Percentiles rank a stretch among this genome's conserved stretches.
Evolutionary conservation across 2,329 filamentous ascomycete species (phyloP).

Genomic region (Sclerotinia subarctica): DNA sequence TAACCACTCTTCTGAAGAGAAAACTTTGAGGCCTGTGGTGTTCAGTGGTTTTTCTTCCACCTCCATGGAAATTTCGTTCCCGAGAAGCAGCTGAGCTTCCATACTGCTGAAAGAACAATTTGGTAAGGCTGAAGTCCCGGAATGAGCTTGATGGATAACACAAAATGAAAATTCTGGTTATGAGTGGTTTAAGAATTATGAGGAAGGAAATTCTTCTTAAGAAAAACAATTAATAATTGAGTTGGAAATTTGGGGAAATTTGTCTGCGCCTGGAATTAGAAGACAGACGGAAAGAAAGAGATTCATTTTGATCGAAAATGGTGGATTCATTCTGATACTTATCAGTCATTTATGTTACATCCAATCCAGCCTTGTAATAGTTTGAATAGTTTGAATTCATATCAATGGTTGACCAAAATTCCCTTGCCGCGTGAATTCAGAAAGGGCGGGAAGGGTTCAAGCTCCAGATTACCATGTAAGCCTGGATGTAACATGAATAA

Average conservation of each 20-base stretch:
- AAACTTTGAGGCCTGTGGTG: not conserved
- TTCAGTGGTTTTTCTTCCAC: not conserved
- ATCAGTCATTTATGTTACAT: not conserved
- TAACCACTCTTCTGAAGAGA: slow-evolving; percentile 3
- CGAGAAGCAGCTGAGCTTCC: not conserved
- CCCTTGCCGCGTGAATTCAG: too few relatives aligned
- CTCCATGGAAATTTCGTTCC: not conserved
- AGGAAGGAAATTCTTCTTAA: not conserved
- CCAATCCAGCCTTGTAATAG: not conserved
- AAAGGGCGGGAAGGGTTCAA: too few relatives aligned
- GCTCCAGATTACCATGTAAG: not conserved
- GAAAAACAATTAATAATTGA: not conserved
- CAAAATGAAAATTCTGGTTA: too few relatives aligned
- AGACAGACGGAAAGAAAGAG: not conserved
- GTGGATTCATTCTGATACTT: not conserved
- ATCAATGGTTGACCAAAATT: not conserved
- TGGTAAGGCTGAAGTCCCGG: not conserved
- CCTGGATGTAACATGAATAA: not conserved
- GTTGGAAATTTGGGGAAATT: too few relatives aligned
- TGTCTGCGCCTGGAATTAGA: not conserved
- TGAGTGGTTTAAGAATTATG: not conserved
- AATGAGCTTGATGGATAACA: not conserved
- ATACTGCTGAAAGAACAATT: not conserved
- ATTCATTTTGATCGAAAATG: too few relatives aligned
- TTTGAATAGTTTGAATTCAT: too few relatives aligned